A percentile compares a stretch with the other conserved stretches of the same genome.
Conservation (phyloP, 192 early-diverging fungal genomes). For the Backusella morwellensis region DNA sequence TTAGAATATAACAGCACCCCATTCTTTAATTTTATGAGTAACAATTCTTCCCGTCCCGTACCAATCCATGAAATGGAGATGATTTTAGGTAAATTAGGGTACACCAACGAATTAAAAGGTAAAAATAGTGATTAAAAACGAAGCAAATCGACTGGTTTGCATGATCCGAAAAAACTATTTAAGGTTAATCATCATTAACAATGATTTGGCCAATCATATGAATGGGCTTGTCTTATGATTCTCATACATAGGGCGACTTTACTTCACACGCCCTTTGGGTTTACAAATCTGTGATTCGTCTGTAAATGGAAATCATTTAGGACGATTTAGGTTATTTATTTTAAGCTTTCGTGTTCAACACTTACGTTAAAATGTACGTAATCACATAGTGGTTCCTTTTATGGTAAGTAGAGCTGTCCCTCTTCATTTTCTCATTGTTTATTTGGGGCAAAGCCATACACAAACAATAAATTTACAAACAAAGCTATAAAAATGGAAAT, state of each 20-base stretch:
- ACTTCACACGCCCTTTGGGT: neutral
- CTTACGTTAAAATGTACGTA: neutral
- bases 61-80: constrained; percentile 4
- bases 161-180: constrained; percentile 8
- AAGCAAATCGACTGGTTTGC: constrained; percentile 5
- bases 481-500: neutral
- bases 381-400: constrained; percentile 4
- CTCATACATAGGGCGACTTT: neutral
- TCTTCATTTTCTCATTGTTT: neutral
- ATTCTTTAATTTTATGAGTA: constrained; percentile 4
- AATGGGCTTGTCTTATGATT: neutral
- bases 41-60: neutral
- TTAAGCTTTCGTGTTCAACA: neutral
- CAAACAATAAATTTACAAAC: neutral
- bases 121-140: constrained; percentile 2
- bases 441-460: neutral
- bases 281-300: neutral
- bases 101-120: constrained; percentile 9
- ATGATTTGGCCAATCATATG: neutral
- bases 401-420: neutral
- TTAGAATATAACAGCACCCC: neutral
- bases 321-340: neutral
- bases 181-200: constrained; percentile 3
- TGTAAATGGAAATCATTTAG: constrained; percentile 1
- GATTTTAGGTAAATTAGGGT: constrained; percentile 4